Evolutionary conservation across 352 stramenopile genomes (phyloP), one percentile per base, ranked within the genome.

Genomic region (Globisporangium yorkense): DNA sequence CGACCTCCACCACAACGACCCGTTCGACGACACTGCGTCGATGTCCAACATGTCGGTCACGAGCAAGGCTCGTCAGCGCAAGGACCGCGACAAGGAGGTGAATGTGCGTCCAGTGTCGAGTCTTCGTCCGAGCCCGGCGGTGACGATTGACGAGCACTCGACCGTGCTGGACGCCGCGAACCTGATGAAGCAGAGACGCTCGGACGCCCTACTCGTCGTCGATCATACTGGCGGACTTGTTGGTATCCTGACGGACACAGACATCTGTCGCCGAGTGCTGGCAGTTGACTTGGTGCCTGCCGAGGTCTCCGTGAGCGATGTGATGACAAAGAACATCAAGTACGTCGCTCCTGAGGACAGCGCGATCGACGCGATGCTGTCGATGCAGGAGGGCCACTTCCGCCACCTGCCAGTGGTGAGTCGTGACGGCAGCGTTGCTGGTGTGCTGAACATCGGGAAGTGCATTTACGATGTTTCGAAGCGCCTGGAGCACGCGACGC

Each of bases 381-480:
- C 91, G 27, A 99, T 99, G 97, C 87, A 99, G 41, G 95, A 99
- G 62, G 96, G 96, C 51, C 88, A 96, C 47, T 99, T 99, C 66
- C 92, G 94, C 29, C 96, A 99, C 63, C 67, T 99, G 48, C 97
- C 97, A 4, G 97, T 99, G 18, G 88, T 98, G 0, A 70, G 65
- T 33, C 67, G 74, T 18, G 84, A 92, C 29, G 83, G 83, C 20
- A 70, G 67, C 21, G 96, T 99, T 37, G 92, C 95, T 18, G 97
- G 97, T 53, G 74, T 99, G 33, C 71, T 99, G 33, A 98, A 99
- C 75, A 99, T 99, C 75, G 96, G 95, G 16, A 98, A 98, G 61
- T 99, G 97, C 61, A 85, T 99, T 53, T 98, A 99, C 74, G 97
- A 99, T 64, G 96, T 98, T 0, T 99, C 98, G 3, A 92, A 91